Evolutionary conservation across 225 moss, liverwort and hornwort species (phyloP).

Genomic region (Neckera pumila): DNA sequence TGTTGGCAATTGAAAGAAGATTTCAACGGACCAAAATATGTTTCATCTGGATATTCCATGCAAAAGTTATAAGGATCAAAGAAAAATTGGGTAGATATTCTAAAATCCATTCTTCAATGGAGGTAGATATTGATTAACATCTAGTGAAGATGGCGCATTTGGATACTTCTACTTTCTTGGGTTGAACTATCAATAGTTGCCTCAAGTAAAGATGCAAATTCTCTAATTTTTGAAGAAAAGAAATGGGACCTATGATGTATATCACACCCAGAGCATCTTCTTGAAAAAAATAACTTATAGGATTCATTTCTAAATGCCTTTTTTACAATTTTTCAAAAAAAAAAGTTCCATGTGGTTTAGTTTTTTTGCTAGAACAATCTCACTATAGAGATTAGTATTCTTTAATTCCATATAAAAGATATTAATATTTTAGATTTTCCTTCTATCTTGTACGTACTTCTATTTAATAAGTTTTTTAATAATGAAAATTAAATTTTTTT

Average conservation of each 20-base stretch:
- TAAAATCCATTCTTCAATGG: accelerated
- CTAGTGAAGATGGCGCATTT: accelerated
- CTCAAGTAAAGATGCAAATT: background rate
- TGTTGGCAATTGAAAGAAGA: accelerated
- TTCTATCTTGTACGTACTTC: too few species aligned
- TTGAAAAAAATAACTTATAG: too few species aligned
- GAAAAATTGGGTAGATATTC: background rate
- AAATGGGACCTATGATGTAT: background rate
- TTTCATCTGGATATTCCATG: background rate
- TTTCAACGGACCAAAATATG: background rate
- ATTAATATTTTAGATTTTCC: too few species aligned
- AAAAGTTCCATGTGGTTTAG: too few species aligned
- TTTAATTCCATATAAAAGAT: too few species aligned
- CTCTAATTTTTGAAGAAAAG: background rate
- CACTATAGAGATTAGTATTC: too few species aligned
- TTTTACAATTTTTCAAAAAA: too few species aligned
- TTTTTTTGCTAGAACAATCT: too few species aligned
- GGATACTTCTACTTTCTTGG: accelerated
- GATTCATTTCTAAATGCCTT: too few species aligned
- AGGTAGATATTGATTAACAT: background rate
- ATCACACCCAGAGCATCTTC: too few species aligned
- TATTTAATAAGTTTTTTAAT: too few species aligned
- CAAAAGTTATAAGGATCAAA: background rate
- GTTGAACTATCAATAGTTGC: background rate
- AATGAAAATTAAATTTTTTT: too few species aligned